phyloP scores from a whole-genome alignment of 257 asterid species.

The Solanum pimpinellifolium region DNA sequence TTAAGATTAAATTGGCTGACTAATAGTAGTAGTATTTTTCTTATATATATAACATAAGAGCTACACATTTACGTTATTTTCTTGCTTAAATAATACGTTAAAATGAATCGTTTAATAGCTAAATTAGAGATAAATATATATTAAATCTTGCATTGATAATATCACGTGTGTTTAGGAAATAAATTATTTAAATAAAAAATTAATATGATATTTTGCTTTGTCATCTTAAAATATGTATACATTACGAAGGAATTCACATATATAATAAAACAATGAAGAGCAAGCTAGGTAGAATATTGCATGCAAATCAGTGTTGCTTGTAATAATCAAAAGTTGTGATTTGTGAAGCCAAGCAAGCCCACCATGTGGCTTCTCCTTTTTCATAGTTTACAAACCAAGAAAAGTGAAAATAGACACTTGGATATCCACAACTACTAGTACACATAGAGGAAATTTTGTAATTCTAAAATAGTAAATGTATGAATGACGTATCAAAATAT shows the following conservation, averaged over 20 bases:
- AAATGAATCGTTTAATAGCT: background rate
- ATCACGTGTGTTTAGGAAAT: too few species aligned
- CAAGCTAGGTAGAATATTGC: background rate
- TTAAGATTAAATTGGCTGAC: background rate
- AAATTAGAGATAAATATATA: background rate
- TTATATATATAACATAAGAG: background rate
- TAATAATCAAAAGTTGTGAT: background rate
- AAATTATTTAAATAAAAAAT: too few species aligned
- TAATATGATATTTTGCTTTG: background rate
- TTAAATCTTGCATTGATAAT: too few species aligned
- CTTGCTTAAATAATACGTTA: background rate
- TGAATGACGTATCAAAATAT: background rate
- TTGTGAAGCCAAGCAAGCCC: constrained; percentile 7
- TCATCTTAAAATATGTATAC: too few species aligned
- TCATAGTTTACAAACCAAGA: constrained; percentile 1
- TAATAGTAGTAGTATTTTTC: background rate
- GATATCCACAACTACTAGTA: background rate
- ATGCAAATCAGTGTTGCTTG: constrained; percentile 1
- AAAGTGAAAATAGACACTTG: background rate
- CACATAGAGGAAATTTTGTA: background rate
- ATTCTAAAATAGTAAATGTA: too few species aligned
- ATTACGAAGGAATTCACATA: background rate
- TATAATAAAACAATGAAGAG: background rate
- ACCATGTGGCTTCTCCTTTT: constrained; percentile 3
- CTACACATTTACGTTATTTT: background rate